phyloP scores from a whole-genome alignment of 1,284 basidiomycete species.

The Cryptococcus wingfieldii region DNA sequence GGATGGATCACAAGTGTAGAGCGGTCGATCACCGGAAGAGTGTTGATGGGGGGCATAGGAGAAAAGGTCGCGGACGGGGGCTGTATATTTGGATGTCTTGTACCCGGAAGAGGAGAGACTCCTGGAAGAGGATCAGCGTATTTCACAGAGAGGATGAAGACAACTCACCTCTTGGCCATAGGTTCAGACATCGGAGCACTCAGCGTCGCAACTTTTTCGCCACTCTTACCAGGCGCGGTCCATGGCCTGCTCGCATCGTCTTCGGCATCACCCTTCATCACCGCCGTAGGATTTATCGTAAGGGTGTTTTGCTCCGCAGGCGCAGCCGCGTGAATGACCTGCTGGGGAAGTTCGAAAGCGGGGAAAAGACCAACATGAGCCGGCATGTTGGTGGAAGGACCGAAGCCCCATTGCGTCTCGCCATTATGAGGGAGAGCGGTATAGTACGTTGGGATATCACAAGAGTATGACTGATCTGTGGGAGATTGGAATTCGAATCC shows the following conservation, averaged over 20 bases:
- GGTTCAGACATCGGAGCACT: conserved; percentile 24
- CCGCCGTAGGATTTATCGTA: conserved; percentile 26
- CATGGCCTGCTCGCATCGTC: conserved; percentile 24
- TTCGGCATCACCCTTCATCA: conserved; percentile 39
- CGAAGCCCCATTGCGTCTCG: not conserved
- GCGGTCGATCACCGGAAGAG: conserved; percentile 24
- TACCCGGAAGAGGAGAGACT: conserved; percentile 28
- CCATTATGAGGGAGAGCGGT: not conserved
- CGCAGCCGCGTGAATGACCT: not conserved
- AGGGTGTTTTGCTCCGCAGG: not conserved
- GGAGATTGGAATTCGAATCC: conserved; percentile 21
- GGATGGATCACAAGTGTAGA: conserved; percentile 27
- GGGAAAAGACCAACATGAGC: conserved; percentile 17
- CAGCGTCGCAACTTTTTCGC: conserved; percentile 24
- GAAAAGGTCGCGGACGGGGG: conserved; percentile 31
- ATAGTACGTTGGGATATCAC: conserved; percentile 5
- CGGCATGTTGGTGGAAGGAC: conserved; percentile 10
- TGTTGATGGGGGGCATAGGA: conserved; percentile 31
- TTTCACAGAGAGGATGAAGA: not conserved
- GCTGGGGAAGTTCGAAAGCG: conserved; percentile 5
- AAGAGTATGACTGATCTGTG: not conserved
- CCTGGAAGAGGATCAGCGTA: conserved; percentile 3
- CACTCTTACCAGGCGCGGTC: conserved; percentile 27
- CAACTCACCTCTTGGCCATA: conserved; percentile 38
- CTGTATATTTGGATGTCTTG: conserved; percentile 18